Base-by-base conservation (phyloP, 148 eudicot genomes). In the Polygonum maritimum region DNA sequence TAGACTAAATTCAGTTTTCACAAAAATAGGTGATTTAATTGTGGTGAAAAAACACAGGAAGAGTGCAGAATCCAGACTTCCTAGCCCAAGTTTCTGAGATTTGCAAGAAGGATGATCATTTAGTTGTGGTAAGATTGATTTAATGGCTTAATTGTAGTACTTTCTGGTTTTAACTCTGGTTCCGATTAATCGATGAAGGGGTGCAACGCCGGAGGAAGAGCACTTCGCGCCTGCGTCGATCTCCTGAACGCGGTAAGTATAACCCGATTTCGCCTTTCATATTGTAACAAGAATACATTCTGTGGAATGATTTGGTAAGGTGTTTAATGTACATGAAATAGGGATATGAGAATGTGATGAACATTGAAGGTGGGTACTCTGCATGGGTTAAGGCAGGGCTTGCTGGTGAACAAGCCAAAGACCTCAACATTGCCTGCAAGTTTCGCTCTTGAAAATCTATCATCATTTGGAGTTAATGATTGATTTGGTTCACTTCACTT, bases 351-450 rank as follows among this genome's bases (percentile, higher is more conserved):
- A 31, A 85, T 82, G 91, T 86, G 21, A 80, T 78, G 7, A 90
- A 88, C 74, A 75, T 88, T 70, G 89, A 82, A 82, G 91, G 94
- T 19, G 91, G 91, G 35, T 85, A 85, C 72, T 51, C 85, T 1
- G 91, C 89, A 8, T 90, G 89, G 89, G 79, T 85, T 19, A 81
- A 86, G 13, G 88, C 84, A 11, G 86, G 86, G 22, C 82, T 84
- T 74, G 84, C 86, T 10, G 86, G 80, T 51, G 80, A 79, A 5
- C 79, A 81, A 73, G 80, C 84, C 3, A 52, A 62, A 36, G 36
- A 8, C 15, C 75, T 69, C 47, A 84, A 81, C 38, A 10, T 63
- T 14, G 84, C 82, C 22, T 84, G 84, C 84, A 81, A 79, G 22
- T 84, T 70, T 74, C 84, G 79, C 33, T 49, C 78, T 79, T 84